These are phyloP conservation scores for Penicillium desertorum DNA, from an alignment of 495 filamentous ascomycete genomes.

Conservation along the genomic window DNA sequence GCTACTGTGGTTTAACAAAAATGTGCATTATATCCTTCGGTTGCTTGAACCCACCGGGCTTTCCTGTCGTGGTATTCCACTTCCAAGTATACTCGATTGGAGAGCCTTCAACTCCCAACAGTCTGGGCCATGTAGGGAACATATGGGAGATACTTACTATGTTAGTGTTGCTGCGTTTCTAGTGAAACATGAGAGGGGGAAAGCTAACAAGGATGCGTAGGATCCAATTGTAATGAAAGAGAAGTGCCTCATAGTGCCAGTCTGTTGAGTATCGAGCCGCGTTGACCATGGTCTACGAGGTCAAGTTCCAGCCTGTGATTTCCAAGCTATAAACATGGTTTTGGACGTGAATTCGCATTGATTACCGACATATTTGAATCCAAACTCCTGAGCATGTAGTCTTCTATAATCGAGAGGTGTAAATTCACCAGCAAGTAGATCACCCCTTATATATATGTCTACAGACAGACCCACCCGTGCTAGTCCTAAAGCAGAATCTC, in stretches of 20 bases:
- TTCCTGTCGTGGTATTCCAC: too few species aligned
- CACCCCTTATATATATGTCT: background rate
- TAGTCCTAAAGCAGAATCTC: background rate
- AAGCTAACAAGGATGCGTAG: too few species aligned
- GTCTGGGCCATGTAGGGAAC: background rate
- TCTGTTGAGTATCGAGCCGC: background rate
- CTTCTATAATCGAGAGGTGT: too few species aligned
- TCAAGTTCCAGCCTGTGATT: background rate
- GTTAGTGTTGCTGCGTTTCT: background rate
- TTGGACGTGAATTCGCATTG: background rate
- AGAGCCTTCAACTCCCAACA: background rate
- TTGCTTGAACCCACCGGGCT: too few species aligned
- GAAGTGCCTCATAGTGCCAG: background rate
- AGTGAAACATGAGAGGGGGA: background rate
- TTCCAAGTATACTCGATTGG: background rate
- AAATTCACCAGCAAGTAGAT: background rate
- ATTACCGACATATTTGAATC: background rate
- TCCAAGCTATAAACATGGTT: background rate
- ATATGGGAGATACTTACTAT: too few species aligned
- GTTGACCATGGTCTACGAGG: background rate
- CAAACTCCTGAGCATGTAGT: too few species aligned
- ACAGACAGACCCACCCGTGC: background rate
- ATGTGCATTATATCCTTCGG: too few species aligned
- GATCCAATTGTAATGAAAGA: background rate
- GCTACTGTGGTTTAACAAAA: too few species aligned